Base-by-base conservation (phyloP, 1,284 basidiomycete species). In the Leccinum huronense region DNA sequence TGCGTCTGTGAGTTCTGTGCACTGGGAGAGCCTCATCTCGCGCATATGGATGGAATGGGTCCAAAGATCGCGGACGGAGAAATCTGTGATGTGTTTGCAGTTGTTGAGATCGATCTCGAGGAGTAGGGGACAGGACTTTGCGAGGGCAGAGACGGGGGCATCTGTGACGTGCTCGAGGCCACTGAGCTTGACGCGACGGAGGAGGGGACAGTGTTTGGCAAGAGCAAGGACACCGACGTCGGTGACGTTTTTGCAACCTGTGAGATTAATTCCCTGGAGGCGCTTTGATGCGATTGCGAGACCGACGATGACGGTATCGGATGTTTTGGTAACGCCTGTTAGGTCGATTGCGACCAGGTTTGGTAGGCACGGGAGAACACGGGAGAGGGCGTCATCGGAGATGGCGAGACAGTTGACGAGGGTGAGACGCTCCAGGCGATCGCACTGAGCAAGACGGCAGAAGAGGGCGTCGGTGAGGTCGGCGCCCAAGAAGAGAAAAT, bases 41-140 rank as follows among this genome's bases (percentile, higher is more conserved):
- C 97, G 90, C 81, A 99, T 90, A 71, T 94, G 86, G 19, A 80
- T 80, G 2, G 89, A 89, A 70, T 91, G 80, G 16, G 84, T 81
- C 91, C 97, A 97, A 23, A 99, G 84, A 69, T 94, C 88, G 61
- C 94, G 88, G 59, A 95, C 83, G 45, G 93, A 84, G 23, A 81
- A 75, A 73, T 98, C 90, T 11, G 93, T 90, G 72, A 98, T 84
- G 62, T 83, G 83, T 64, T 86, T 83, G 78, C 95, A 96, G 67
- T 88, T 84, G 71, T 94, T 90, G 67, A 99, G 86, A 77, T 99
- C 97, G 69, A 98, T 89, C 78, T 99, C 97, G 61, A 99, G 85
- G 19, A 99, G 83, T 42, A 95, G 84, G 1, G 94, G 92, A 73
- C 96, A 98, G 7, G 84, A 81, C 64, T 84, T 83, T n/a, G 93